Percentiles rank a stretch among this genome's conserved stretches.
These are phyloP conservation scores for Cutaneotrichosporon cutaneum DNA, from an alignment of 1,284 basidiomycete species.

Conservation along the genomic window DNA sequence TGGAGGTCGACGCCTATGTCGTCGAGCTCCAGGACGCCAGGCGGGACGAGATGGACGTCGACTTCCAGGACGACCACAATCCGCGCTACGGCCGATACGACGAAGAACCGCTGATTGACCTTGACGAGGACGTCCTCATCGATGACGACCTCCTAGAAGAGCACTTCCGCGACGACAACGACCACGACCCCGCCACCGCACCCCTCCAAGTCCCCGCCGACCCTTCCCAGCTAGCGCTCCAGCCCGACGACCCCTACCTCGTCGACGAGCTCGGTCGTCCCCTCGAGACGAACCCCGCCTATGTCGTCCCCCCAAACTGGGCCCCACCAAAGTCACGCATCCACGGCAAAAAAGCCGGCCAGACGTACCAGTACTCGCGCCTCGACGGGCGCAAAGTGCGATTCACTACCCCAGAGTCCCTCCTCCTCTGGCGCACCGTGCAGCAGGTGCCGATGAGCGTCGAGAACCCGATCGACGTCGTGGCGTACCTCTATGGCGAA, in stretches of 20 bases:
- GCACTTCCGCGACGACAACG: not conserved
- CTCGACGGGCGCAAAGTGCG: conserved; percentile 4
- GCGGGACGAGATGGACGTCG: not conserved
- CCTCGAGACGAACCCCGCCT: conserved; percentile 25
- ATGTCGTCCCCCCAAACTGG: conserved; percentile 24
- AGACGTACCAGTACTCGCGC: conserved; percentile 3
- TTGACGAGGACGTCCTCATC: not conserved
- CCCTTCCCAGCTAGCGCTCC: not conserved
- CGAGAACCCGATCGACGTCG: conserved; percentile 34
- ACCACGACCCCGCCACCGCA: not conserved
- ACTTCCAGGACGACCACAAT: not conserved
- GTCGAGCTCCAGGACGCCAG: not conserved
- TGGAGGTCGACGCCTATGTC: not conserved
- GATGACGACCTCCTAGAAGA: not conserved
- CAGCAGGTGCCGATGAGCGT: conserved; percentile 39
- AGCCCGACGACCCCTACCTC: conserved; percentile 28
- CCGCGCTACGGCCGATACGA: too few species aligned
- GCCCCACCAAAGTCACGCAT: conserved; percentile 15
- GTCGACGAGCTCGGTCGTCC: conserved; percentile 33
- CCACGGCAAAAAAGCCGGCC: conserved; percentile 21
- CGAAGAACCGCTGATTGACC: not conserved
- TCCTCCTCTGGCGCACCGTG: conserved; percentile 42
- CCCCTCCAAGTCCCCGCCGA: not conserved
- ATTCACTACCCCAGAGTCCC: conserved; percentile 35
- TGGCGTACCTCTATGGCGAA: conserved; percentile 41